Base-by-base conservation (phyloP, 225 moss, liverwort and hornwort species). In the Physcomitrium patens region DNA sequence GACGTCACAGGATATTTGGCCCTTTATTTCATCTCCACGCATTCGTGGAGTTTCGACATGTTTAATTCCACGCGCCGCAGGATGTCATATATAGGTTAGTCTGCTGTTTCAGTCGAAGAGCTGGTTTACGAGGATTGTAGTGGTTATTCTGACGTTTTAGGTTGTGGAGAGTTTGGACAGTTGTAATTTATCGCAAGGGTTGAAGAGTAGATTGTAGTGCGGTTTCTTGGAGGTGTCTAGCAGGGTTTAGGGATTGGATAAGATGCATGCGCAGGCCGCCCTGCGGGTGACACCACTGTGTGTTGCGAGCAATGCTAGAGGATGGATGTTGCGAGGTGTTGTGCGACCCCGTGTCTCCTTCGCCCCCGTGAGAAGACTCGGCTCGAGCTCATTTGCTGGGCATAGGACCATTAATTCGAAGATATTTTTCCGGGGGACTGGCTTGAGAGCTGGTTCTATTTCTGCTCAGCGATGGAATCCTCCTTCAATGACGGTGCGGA, bases 251-350 rank as follows among this genome's bases (percentile, higher is more conserved):
- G 72, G 55, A 9, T 64, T 71, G 8, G 44, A 8, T 3, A 74
- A 27, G 68, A 88, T 88, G 88, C 61, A 82, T 43, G 82, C 85
- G 60, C 88, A 88, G 60, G 80, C 85, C 3, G 88, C 61, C 71
- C 79, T 88, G 49, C 82, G 85, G 62, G 88, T 80, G 62, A 58
- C 80, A 2, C 69, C 88, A 50, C 52, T 85, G 69, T 79, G 77
- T 16, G 56, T 79, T 10, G 84, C 77, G 13, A 82, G 70, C 63
- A 69, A 76, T 75, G 88, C 85, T 52, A 70, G 76, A 18, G 67
- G 76, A 54, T 68, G 80, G 19, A 80, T 76, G 66, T 69, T 73
- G 78, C 72, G 80, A 43, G 53, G 63, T 44, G 77, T 15, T 5
- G 53, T 58, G 63, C 70, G 76, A n/a, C 65, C 79, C 10, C 66